These are phyloP conservation scores for Trifolium repens DNA, from an alignment of 306 rosid species.

Conservation along the genomic window DNA sequence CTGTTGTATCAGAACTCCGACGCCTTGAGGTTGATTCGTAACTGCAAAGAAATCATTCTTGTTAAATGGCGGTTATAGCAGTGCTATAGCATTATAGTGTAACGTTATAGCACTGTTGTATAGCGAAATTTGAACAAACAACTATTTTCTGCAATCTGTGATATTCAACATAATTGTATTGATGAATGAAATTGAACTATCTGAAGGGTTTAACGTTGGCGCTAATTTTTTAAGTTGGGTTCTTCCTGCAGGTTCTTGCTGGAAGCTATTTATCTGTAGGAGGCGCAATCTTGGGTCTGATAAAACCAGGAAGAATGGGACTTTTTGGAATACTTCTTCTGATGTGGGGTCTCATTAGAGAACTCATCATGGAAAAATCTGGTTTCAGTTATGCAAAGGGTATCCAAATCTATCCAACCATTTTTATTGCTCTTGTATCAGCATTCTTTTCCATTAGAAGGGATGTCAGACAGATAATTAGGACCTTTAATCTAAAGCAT, in stretches of 20 bases:
- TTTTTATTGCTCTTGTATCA: conserved; percentile 58
- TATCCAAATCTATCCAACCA: conserved; percentile 58
- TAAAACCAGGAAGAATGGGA: conserved; percentile 74
- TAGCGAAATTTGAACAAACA: not conserved
- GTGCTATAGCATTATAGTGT: not conserved
- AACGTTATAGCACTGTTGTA: not conserved
- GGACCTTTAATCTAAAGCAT: conserved; percentile 44
- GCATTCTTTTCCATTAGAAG: conserved; percentile 75
- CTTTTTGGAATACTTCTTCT: conserved; percentile 69
- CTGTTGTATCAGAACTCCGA: conserved; percentile 60
- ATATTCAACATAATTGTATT: not conserved
- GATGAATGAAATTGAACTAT: conserved; percentile 1
- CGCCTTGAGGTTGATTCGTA: conserved; percentile 71
- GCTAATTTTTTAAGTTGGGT: conserved; percentile 39
- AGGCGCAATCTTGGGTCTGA: conserved; percentile 71
- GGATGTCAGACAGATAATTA: conserved; percentile 78
- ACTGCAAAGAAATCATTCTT: not conserved
- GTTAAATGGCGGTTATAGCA: not conserved
- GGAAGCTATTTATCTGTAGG: conserved; percentile 85
- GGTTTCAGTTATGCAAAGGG: conserved; percentile 32
- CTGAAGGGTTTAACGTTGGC: conserved; percentile 17
- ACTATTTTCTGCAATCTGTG: not conserved
- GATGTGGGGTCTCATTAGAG: conserved; percentile 73
- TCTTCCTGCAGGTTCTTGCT: conserved; percentile 63
- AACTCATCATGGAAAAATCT: conserved; percentile 52